Evolutionary conservation across 805 yeast genomes (phyloP).

Genomic region (Wickerhamomyces sydowiorum): DNA sequence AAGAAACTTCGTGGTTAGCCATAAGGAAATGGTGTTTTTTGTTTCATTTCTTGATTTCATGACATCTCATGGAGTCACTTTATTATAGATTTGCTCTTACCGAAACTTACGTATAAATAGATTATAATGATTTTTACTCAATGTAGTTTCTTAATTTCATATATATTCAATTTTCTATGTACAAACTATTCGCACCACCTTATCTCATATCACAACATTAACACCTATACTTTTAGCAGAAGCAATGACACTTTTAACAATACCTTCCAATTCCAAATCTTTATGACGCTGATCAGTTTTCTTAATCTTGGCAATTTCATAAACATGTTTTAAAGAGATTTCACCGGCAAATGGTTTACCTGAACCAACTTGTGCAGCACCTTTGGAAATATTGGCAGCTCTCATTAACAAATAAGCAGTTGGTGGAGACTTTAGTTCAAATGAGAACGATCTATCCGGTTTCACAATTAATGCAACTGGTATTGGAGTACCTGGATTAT

Average conservation of each 20-base stretch:
- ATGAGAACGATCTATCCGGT: slow-evolving; percentile 88
- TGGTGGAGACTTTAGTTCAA: slow-evolving; percentile 87
- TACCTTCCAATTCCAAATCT: slow-evolving; percentile 60
- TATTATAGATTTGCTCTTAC: too few species aligned
- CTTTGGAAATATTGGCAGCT: slow-evolving; percentile 77
- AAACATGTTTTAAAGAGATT: slow-evolving; percentile 78
- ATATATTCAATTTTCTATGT: background rate
- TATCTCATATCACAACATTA: slow-evolving; percentile 56
- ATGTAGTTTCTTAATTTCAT: background rate
- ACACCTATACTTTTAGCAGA: slow-evolving; percentile 91
- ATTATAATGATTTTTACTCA: background rate
- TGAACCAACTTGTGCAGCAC: slow-evolving; percentile 53
- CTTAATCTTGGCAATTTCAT: slow-evolving; percentile 92
- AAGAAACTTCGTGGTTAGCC: slow-evolving; percentile 47
- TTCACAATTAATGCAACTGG: slow-evolving; percentile 81
- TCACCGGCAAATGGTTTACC: slow-evolving; percentile 60
- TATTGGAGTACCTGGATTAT: slow-evolving; percentile 80
- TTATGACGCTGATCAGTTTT: slow-evolving; percentile 79
- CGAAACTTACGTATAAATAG: too few species aligned
- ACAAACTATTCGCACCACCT: background rate
- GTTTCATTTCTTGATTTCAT: too few species aligned
- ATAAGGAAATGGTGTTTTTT: too few species aligned
- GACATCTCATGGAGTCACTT: too few species aligned
- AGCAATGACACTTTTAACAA: slow-evolving; percentile 77
- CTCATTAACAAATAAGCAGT: slow-evolving; percentile 80